Base-by-base conservation (phyloP, 2,329 filamentous ascomycete species). In the Colletotrichum theobromicola region DNA sequence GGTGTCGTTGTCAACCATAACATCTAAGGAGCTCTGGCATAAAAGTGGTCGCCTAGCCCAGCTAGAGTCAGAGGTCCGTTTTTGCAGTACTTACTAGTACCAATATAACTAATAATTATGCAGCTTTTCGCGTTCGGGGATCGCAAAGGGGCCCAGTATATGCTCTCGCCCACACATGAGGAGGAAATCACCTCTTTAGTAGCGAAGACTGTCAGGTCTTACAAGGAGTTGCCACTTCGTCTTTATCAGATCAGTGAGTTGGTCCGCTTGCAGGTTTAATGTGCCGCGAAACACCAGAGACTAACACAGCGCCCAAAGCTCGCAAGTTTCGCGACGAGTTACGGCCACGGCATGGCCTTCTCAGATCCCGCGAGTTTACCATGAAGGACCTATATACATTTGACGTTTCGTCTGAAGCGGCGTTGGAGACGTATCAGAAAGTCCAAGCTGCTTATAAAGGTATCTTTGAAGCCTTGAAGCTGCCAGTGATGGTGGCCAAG, bases 351-450 rank as follows among this genome's bases (percentile, higher is more conserved):
- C 94, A 98, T 79, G 97, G 97, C 15, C 88, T 99, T 3, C 87
- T 99, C 10, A 92, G 97, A 12, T 94, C 95, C 1, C 92, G 95
- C 75, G 97, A 99, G 80, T 99, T 99, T 79, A 85, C 95, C 78
- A 99, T 99, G 97, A 99, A 99, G 84, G 97, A 99, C 83, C 89
- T 99, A 1, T 99, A 99, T 82, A 98, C 96, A 0, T 99, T 99
- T 80, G 97, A 99, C 80, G 85, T 89, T 42, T 93, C 89, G 5
- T 82, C 88, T 1, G 85, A 90, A 30, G 86, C 90, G n/a, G 96
- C 96, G 2, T 86, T 96, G n/a, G 85, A 90, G 64, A 98, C 96
- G 0, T 99, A 99, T 78, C 84, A 91, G 8, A 85, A 92, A 55
- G 95, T 98, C 4, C 91, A 94, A 64, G 82, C 83, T 46, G 93